These are phyloP conservation scores for Volvariella surrecta DNA, from an alignment of 1,284 basidiomycete genomes.

Conservation along the genomic window DNA sequence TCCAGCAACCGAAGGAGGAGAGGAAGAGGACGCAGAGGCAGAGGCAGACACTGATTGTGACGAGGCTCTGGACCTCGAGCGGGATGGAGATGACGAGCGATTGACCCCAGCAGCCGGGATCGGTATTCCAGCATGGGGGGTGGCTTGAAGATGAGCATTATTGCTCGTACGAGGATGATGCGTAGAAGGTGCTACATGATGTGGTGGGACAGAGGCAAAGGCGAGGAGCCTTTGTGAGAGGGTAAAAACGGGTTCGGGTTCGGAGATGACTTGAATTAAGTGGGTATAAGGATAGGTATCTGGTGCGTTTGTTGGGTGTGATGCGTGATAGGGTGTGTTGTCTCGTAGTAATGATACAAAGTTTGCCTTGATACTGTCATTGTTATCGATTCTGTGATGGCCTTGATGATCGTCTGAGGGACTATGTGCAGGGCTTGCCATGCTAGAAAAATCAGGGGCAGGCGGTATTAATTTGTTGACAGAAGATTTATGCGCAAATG, in stretches of 20 bases:
- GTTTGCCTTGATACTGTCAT: slow-evolving; percentile 3
- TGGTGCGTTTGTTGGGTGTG: slow-evolving; percentile 6
- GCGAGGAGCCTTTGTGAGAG: slow-evolving; percentile 57
- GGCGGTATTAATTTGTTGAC: too few relatives aligned
- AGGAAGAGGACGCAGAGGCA: slow-evolving; percentile 17
- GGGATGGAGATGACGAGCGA: not conserved
- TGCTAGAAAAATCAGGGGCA: slow-evolving; percentile 7
- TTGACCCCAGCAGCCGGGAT: not conserved
- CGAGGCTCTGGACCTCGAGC: slow-evolving; percentile 7
- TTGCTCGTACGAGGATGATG: slow-evolving; percentile 19
- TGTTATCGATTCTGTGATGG: slow-evolving; percentile 2
- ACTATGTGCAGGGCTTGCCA: too few relatives aligned
- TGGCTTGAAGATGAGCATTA: slow-evolving; percentile 11
- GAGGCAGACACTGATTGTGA: slow-evolving; percentile 14
- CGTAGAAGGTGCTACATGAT: slow-evolving; percentile 5
- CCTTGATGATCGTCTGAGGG: not conserved
- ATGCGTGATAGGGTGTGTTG: slow-evolving; percentile 5
- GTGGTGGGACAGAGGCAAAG: slow-evolving; percentile 33
- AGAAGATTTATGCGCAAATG: slow-evolving; percentile 22
- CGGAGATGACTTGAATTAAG: not conserved
- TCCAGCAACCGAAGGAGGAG: slow-evolving; percentile 13
- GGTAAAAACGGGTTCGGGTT: slow-evolving; percentile 39
- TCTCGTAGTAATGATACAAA: slow-evolving; percentile 12
- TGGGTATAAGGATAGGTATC: slow-evolving; percentile 11
- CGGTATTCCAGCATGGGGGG: slow-evolving; percentile 6